These are phyloP conservation scores for Lipomyces sp. DNA, from an alignment of 805 yeast species.

Conservation along the genomic window DNA sequence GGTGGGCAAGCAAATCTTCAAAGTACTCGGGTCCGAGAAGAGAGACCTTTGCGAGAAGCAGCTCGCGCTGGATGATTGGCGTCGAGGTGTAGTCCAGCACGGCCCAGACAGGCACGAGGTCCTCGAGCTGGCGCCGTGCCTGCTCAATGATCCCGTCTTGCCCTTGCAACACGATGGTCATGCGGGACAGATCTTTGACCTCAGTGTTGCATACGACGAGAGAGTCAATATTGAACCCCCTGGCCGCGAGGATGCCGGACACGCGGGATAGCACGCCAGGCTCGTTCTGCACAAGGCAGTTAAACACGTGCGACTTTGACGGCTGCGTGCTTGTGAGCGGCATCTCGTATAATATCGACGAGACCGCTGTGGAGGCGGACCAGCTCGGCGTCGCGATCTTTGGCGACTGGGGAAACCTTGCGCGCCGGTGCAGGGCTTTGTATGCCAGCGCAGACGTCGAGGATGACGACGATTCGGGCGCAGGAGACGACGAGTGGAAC, in stretches of 20 bases:
- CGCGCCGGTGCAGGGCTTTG: conserved; percentile 84
- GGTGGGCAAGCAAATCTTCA: conserved; percentile 88
- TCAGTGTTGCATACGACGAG: conserved; percentile 95
- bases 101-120: conserved; percentile 96
- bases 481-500: neutral
- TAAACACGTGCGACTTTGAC: conserved; percentile 80
- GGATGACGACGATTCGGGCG: conserved; percentile 26
- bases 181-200: conserved; percentile 88
- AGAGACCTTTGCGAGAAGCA: conserved; percentile 86
- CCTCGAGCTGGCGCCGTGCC: conserved; percentile 97
- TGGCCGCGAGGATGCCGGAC: conserved; percentile 93
- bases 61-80: conserved; percentile 86
- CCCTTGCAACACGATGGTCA: conserved; percentile 93
- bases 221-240: conserved; percentile 98
- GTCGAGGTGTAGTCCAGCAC: conserved; percentile 91
- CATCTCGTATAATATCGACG: conserved; percentile 92
- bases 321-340: conserved; percentile 58
- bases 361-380: conserved; percentile 96
- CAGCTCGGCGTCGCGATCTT: conserved; percentile 89
- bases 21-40: conserved; percentile 97
- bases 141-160: conserved; percentile 96
- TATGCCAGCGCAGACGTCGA: conserved; percentile 94
- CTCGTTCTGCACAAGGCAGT: conserved; percentile 96
- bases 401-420: conserved; percentile 85
- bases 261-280: conserved; percentile 95